Percentiles rank a stretch among this genome's conserved stretches.
phyloP scores from a whole-genome alignment of 2,329 filamentous ascomycete genomes.

The Venturia carpophila region DNA sequence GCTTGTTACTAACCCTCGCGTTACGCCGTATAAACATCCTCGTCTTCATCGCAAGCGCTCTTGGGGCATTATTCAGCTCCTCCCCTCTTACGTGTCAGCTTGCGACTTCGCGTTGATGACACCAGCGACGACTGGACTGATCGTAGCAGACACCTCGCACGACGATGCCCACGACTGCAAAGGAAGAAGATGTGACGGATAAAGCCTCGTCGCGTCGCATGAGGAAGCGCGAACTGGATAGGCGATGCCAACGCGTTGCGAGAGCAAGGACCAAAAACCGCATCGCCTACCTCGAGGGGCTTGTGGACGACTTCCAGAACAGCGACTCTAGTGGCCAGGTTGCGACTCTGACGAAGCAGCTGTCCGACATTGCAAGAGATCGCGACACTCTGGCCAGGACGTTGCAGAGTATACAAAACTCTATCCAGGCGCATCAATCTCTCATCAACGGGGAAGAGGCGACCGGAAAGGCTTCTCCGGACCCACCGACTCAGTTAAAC shows the following conservation, averaged over 20 bases:
- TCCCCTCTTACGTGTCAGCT: too few relatives aligned
- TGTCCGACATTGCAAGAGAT: slow-evolving; percentile 16
- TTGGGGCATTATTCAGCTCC: too few relatives aligned
- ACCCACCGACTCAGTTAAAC: background rate
- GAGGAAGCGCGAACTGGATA: slow-evolving; percentile 19
- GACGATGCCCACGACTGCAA: background rate
- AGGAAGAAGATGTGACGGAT: slow-evolving; percentile 1
- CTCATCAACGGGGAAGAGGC: background rate
- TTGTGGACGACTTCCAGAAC: slow-evolving; percentile 19
- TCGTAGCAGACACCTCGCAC: background rate
- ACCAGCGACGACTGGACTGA: too few relatives aligned
- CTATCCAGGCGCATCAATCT: slow-evolving; percentile 10
- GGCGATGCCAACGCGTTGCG: slow-evolving; percentile 17
- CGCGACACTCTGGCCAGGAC: slow-evolving; percentile 13
- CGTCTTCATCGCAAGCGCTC: too few relatives aligned
- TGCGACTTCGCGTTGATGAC: too few relatives aligned
- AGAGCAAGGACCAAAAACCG: slow-evolving; percentile 18
- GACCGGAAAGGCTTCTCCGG: background rate
- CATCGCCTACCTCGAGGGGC: slow-evolving; percentile 19
- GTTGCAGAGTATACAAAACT: slow-evolving; percentile 15
- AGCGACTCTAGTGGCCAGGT: slow-evolving; percentile 17
- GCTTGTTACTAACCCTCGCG: too few relatives aligned
- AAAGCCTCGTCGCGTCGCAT: slow-evolving; percentile 14
- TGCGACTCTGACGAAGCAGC: slow-evolving; percentile 16
- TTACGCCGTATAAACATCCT: too few relatives aligned